Evolutionary conservation across 768 basidiomycete species (phyloP), one percentile per base, ranked within the genome.

Genomic region (Russula compacta): DNA sequence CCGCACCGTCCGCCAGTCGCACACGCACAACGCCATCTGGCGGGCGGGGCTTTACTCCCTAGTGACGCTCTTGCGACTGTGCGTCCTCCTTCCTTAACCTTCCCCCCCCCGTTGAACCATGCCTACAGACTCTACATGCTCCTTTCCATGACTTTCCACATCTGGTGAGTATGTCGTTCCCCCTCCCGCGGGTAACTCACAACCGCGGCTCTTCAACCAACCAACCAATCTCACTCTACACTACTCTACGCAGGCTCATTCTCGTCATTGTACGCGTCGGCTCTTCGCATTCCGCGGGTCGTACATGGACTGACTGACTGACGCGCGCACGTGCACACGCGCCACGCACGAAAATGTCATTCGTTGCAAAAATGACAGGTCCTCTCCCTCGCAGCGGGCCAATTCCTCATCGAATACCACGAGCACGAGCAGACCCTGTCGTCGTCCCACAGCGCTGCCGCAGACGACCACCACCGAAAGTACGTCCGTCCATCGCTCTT

Each of bases 131-230:
- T 80, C 61, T 89, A 88, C 67, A 88, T 89, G 86, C 77, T 89
- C 15, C 74, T 85, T 54, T 79, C 83, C 29, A 88, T 88, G 85
- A 82, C 86, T 21, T 81, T 85, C 64, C 81, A 87, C 57, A 58
- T 82, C n/a, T 80, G 84, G 87, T 87, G 68, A 71, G 85, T 77
- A 2, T 6, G 5, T 29, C 47, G 10, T 2, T 15, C 40, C 40
- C 14, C 40, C 40, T 11, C 40, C 12, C 15, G 1, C 24, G 2
- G 24, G 24, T 29, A 29, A 29, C 24, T 3, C 24, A 29, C 24
- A 29, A 48, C 47, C 44, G 15, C 21, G 29, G 3, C 12, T 6
- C 10, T 8, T 15, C 39, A 3, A n/a, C 17, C 24, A 42, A 42
- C 5, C 40, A 14, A 42, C n/a, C n/a, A n/a, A 15, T 11, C 39